A percentile compares a stretch with the other conserved stretches of the same genome.
Evolutionary conservation across 1,284 basidiomycete genomes (phyloP).

Genomic region (Sporisorium scitamineum): DNA sequence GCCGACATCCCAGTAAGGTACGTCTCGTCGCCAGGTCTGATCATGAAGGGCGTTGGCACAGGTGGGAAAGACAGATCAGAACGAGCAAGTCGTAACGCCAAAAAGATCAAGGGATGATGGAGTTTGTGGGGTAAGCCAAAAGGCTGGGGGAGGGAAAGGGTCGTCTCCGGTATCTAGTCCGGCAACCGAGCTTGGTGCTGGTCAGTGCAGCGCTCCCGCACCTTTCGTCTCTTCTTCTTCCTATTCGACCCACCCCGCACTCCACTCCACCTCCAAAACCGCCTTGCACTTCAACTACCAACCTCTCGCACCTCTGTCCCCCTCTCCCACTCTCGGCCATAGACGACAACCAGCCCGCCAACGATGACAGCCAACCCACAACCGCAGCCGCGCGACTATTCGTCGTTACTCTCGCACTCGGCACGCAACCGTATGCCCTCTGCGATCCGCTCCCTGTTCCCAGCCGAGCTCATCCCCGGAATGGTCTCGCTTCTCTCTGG

Average conservation of each 20-base stretch:
- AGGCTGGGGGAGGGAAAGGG: not conserved
- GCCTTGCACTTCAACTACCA: not conserved
- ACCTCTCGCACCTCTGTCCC: not conserved
- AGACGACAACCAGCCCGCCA: not conserved
- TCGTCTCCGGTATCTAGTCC: slow-evolving; percentile 27
- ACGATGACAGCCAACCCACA: slow-evolving; percentile 9
- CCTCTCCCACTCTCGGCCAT: not conserved
- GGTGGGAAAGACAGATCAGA: too few relatives aligned
- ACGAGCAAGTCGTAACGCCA: not conserved
- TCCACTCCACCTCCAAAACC: not conserved
- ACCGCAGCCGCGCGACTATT: slow-evolving; percentile 23
- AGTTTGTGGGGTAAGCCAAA: slow-evolving; percentile 1
- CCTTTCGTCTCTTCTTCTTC: not conserved
- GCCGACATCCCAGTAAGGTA: too few relatives aligned
- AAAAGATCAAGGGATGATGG: not conserved
- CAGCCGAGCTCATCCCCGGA: slow-evolving; percentile 81
- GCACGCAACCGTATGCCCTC: slow-evolving; percentile 48
- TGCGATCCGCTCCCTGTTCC: slow-evolving; percentile 76
- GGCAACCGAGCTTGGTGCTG: slow-evolving; percentile 12
- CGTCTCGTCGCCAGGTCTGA: too few relatives aligned
- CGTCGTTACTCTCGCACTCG: slow-evolving; percentile 21
- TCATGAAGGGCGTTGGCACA: too few relatives aligned
- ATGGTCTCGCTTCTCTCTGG: slow-evolving; percentile 82
- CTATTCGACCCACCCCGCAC: slow-evolving; percentile 24
- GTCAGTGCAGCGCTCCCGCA: slow-evolving; percentile 18